Percentiles rank a stretch among this genome's conserved stretches.
Evolutionary conservation across 2,329 filamentous ascomycete genomes (phyloP).

Genomic region (Paecilomyces fulvus): DNA sequence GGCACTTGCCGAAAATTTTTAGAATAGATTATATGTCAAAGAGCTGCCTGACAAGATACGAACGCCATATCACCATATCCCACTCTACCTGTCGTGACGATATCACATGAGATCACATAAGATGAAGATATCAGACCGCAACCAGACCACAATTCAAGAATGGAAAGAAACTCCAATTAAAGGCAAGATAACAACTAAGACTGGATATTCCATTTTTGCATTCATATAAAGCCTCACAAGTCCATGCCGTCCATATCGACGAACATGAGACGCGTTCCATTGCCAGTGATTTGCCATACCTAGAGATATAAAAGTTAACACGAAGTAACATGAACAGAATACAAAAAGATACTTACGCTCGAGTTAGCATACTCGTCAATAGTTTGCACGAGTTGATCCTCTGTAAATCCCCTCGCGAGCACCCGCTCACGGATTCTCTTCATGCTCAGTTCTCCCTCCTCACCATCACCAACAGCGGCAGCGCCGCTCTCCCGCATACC

Average conservation of each 20-base stretch:
- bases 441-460: slow-evolving; percentile 70
- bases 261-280: slow-evolving; percentile 63
- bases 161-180: slow-evolving; percentile 1
- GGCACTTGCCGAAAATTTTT: neutral
- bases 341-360: slow-evolving; percentile 60
- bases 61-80: neutral
- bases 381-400: slow-evolving; percentile 79
- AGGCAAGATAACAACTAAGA: neutral
- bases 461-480: slow-evolving; percentile 65
- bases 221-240: neutral
- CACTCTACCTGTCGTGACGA: neutral
- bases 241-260: slow-evolving; percentile 44
- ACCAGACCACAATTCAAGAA: neutral
- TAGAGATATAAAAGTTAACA: slow-evolving; percentile 38
- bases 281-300: slow-evolving; percentile 71
- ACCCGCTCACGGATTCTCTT: slow-evolving; percentile 84
- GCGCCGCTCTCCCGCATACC: slow-evolving; percentile 78
- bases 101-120: neutral
- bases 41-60: neutral
- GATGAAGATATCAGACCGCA: neutral
- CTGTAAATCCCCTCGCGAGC: slow-evolving; percentile 91
- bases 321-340: neutral
- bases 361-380: slow-evolving; percentile 82
- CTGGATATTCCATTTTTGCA: neutral
- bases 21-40: neutral